Percentiles rank a stretch among this genome's conserved stretches.
Evolutionary conservation across 2,329 filamentous ascomycete species (phyloP).

Genomic region (Pseudogymnoascus sp.): DNA sequence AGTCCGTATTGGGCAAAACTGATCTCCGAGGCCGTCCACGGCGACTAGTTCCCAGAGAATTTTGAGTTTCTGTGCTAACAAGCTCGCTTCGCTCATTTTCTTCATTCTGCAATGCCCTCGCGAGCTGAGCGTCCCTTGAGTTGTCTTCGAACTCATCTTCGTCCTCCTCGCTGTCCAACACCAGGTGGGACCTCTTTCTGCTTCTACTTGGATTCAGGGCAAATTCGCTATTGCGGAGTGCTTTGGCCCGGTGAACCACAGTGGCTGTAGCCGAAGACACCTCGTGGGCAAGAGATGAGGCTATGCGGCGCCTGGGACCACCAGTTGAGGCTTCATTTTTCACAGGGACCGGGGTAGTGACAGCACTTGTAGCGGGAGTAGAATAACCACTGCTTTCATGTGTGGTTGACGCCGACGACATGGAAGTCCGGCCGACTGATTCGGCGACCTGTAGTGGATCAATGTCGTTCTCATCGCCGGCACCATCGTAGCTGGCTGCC

Average conservation of each 20-base stretch:
- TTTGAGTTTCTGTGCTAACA: conserved; percentile 7
- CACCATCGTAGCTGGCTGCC: conserved; percentile 7
- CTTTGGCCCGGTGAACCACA: conserved; percentile 2
- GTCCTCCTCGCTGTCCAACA: conserved; percentile 30
- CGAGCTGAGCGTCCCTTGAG: conserved; percentile 42
- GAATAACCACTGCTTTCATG: conserved; percentile 40
- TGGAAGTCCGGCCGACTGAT: conserved; percentile 27
- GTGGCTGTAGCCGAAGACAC: neutral
- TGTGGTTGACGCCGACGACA: conserved; percentile 32
- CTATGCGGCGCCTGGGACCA: neutral
- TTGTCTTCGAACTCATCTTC: conserved; percentile 32
- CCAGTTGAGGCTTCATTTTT: conserved; percentile 17
- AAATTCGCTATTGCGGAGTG: conserved; percentile 9
- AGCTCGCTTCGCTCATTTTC: conserved; percentile 32
- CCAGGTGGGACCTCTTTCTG: neutral
- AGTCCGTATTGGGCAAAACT: conserved; percentile 4
- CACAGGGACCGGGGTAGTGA: conserved; percentile 41
- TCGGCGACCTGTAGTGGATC: conserved; percentile 9
- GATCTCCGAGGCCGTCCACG: neutral
- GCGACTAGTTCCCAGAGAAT: neutral
- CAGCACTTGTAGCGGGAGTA: conserved; percentile 53
- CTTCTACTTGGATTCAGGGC: conserved; percentile 7
- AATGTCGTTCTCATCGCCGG: conserved; percentile 13
- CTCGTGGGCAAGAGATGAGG: neutral
- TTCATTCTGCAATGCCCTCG: conserved; percentile 47